Conservation (phyloP, 1,139 yeast genomes). For the Candida tunisiensis region DNA sequence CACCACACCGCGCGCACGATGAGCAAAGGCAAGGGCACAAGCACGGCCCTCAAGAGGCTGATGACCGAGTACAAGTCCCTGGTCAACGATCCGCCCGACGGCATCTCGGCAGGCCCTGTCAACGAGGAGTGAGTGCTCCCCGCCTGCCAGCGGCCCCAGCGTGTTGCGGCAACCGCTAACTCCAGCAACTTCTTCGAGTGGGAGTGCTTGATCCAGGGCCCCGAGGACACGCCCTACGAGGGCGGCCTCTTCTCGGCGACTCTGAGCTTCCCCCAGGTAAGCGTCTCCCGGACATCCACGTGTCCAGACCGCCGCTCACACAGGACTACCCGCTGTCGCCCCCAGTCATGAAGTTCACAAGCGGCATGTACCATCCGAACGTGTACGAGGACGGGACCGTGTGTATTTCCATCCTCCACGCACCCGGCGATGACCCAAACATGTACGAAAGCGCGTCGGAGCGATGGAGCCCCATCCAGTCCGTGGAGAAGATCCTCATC, state of each 20-base stretch:
- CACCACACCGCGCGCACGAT: neutral
- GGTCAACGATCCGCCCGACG: constrained; percentile 79
- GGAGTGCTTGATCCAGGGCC: constrained; percentile 90
- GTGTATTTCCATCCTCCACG: constrained; percentile 84
- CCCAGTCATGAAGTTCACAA: constrained; percentile 67
- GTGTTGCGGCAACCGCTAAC: no score
- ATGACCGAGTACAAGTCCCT: constrained; percentile 82
- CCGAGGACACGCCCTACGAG: constrained; percentile 84
- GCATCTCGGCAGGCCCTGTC: constrained; percentile 85
- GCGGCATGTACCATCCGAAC: constrained; percentile 84
- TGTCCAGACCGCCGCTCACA: constrained; percentile 3
- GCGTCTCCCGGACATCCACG: no score
- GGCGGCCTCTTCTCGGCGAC: constrained; percentile 84
- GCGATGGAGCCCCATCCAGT: constrained; percentile 96
- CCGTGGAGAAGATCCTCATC: constrained; percentile 82
- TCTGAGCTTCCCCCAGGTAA: constrained; percentile 72
- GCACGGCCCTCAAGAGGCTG: constrained; percentile 71
- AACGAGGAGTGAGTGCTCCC: no score
- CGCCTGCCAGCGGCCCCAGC: no score
- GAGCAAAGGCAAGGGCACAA: no score
- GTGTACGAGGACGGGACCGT: constrained; percentile 88
- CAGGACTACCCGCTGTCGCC: constrained; percentile 84
- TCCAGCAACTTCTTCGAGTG: constrained; percentile 71
- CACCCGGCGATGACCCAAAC: constrained; percentile 95
- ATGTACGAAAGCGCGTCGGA: constrained; percentile 92